Base-by-base conservation (phyloP, 2,329 filamentous ascomycete genomes). In the Xylaria sp. region DNA sequence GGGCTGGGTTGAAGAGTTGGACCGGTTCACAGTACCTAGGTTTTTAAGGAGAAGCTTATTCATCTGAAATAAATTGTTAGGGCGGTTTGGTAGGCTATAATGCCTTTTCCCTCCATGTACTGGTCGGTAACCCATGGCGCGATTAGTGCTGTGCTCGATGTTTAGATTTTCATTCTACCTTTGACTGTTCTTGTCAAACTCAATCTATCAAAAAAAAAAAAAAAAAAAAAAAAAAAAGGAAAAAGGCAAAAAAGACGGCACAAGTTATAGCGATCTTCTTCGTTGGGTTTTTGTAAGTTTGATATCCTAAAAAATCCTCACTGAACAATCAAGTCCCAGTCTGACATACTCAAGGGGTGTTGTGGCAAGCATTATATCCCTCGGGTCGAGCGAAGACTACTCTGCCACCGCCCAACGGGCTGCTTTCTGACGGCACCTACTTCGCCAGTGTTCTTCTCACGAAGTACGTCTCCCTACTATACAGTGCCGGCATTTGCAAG, bases 131-230 rank as follows among this genome's bases (percentile, higher is more conserved):
- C 13, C 23, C 64, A 62, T 13, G 60, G 63, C 15, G 39, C 64
- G n/a, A 55, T 31, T 2, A n/a, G 52, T 37, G 65, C 44, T 23
- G 6, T 69, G 2, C 34, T 65, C 18, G 69, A 69, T 46, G 39
- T 37, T 1, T 67, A 69, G 37, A 72, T 69, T 9, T 72, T 69
- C 34, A 69, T 69, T 15, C 55, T 72, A 10, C 64, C 69, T 6
- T 23, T 69, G 13, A 64, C 67, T 2, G 56, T 65, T 65, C 55
- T 72, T 31, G n/a, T 18, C 18, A 39, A 57, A 34, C 50, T 72
- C 41, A 67, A 72, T 28, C 28, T 69, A 12, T 67, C 58, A 20
- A 12, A 15, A 5, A 63, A 54, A 12, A 41, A 62, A 44, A 72
- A 69, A n/a, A n/a, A n/a, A n/a, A n/a, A n/a, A n/a, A n/a, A n/a